Evolutionary conservation across 257 asterid genomes (phyloP).

Genomic region (Scutellaria barbata): DNA sequence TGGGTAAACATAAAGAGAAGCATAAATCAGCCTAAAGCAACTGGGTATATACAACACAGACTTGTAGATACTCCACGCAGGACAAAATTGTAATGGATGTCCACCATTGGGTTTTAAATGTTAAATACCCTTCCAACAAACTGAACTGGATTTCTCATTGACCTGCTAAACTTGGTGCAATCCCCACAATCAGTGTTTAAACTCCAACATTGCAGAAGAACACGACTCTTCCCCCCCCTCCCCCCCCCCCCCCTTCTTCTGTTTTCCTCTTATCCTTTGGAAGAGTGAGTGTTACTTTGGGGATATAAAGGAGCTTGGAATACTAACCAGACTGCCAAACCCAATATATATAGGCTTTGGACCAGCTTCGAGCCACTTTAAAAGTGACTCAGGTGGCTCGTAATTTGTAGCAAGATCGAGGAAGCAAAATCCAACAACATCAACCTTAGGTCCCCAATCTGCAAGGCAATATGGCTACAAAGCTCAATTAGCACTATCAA

Average conservation of each 20-base stretch:
- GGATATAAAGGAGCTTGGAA: conserved; percentile 26
- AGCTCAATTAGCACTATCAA: conserved; percentile 34
- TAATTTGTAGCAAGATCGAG: conserved; percentile 93
- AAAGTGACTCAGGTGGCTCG: conserved; percentile 83
- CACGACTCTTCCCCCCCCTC: too few species aligned
- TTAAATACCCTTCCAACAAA: conserved; percentile 23
- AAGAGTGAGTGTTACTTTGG: conserved; percentile 21
- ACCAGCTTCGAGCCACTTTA: conserved; percentile 88
- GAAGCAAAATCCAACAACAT: conserved; percentile 98
- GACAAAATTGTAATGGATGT: background rate
- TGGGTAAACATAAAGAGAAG: conserved; percentile 1
- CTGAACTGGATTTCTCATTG: background rate
- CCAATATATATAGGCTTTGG: conserved; percentile 87
- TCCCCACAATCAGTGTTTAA: conserved; percentile 7
- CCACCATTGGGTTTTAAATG: background rate
- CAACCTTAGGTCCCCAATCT: conserved; percentile 98
- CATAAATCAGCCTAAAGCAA: conserved; percentile 11
- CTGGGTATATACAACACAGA: background rate
- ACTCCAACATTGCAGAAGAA: conserved; percentile 13
- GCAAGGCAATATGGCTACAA: conserved; percentile 48
- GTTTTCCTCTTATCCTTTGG: conserved; percentile 22
- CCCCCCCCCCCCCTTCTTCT: background rate
- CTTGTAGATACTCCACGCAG: background rate
- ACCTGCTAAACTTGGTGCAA: conserved; percentile 13
- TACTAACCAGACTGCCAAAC: conserved; percentile 85